phyloP scores from a whole-genome alignment of 306 rosid species.

The Cucumis cinereus region DNA sequence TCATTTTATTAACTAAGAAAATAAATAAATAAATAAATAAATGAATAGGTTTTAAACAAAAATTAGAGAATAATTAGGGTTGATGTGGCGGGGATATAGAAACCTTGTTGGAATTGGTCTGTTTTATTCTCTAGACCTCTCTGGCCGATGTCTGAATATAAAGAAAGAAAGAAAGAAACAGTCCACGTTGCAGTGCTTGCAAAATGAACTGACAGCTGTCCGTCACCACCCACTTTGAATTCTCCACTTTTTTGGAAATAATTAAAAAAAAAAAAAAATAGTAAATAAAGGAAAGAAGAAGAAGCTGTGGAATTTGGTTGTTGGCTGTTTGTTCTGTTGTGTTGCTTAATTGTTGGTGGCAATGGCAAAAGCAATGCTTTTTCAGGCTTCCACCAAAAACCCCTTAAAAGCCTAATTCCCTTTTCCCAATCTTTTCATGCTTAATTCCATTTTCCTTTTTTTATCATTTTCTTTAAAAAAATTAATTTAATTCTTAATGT shows the following conservation, averaged over 20 bases:
- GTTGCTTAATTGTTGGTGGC: constrained; percentile 1
- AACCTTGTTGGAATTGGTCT: constrained; percentile 4
- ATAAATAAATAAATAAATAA: too few relatives aligned
- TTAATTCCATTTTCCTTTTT: too few relatives aligned
- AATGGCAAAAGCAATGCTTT: constrained; percentile 6
- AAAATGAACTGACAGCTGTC: background rate
- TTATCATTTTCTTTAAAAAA: too few relatives aligned
- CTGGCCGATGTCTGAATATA: background rate
- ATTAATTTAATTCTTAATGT: too few relatives aligned
- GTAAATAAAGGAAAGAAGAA: background rate
- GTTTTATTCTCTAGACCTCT: background rate
- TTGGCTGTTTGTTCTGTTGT: background rate
- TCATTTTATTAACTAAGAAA: background rate
- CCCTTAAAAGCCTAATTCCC: too few relatives aligned
- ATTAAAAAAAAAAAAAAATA: background rate
- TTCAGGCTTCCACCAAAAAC: background rate
- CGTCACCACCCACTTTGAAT: background rate
- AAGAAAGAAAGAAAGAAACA: background rate
- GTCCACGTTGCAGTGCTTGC: background rate
- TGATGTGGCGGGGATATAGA: background rate
- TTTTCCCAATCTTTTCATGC: too few relatives aligned
- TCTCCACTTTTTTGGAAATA: background rate
- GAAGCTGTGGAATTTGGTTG: background rate
- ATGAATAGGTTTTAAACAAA: too few relatives aligned
- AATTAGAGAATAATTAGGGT: background rate